Percentiles rank a stretch among this genome's conserved stretches.
These are phyloP conservation scores for Hypoxylon sp. DNA, from an alignment of 2,329 filamentous ascomycete genomes.

Conservation along the genomic window DNA sequence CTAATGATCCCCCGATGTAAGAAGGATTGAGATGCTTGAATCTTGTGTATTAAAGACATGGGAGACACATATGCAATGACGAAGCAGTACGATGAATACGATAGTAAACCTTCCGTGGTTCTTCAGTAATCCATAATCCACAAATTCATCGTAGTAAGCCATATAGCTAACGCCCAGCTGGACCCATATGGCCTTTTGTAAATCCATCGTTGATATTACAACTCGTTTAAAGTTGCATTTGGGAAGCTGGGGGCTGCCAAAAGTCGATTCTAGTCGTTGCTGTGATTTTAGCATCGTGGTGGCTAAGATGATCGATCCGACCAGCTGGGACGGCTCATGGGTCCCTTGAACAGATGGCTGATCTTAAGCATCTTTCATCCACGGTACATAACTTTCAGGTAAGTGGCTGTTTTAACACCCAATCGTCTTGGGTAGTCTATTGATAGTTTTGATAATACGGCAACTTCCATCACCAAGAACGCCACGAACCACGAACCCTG, in stretches of 20 bases:
- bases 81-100: conserved; percentile 1
- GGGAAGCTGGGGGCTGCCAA: conserved; percentile 7
- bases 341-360: conserved; percentile 43
- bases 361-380: conserved; percentile 39
- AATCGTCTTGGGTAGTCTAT: conserved; percentile 10
- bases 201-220: neutral
- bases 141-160: conserved; percentile 20
- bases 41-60: neutral
- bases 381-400: conserved; percentile 25
- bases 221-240: conserved; percentile 9
- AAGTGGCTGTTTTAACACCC: conserved; percentile 18
- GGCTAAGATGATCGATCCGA: conserved; percentile 47
- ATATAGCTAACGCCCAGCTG: neutral
- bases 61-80: neutral
- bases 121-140: neutral
- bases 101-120: neutral
- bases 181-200: conserved; percentile 5
- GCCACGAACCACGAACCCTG: neutral
- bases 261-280: conserved; percentile 19
- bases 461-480: conserved; percentile 15
- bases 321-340: conserved; percentile 46
- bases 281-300: conserved; percentile 27
- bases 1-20: neutral
- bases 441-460: conserved; percentile 13
- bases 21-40: conserved; percentile 25